Evolutionary conservation across 2,329 filamentous ascomycete genomes (phyloP).

Genomic region (Monosporascus sp.): DNA sequence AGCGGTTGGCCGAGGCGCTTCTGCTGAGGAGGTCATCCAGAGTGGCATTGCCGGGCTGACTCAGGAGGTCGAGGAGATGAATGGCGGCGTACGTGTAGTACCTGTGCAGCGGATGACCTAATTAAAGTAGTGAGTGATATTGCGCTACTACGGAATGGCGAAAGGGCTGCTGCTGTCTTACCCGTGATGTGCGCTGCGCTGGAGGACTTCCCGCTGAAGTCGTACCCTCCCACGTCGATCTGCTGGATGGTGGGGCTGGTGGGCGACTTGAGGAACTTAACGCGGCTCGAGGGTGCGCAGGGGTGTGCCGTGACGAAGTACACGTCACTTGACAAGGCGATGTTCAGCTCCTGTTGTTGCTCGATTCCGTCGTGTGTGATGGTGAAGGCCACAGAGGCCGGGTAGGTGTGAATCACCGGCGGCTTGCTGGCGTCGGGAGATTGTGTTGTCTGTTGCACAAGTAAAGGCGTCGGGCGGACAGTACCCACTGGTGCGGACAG

Average conservation of each 20-base stretch:
- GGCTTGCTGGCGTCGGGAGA: slow-evolving; percentile 29
- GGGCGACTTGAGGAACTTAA: slow-evolving; percentile 54
- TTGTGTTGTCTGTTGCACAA: slow-evolving; percentile 34
- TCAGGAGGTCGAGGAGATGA: slow-evolving; percentile 52
- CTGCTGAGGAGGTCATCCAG: slow-evolving; percentile 43
- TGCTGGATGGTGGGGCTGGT: slow-evolving; percentile 56
- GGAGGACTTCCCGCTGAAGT: slow-evolving; percentile 37
- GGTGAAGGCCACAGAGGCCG: slow-evolving; percentile 36
- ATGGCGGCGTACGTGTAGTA: slow-evolving; percentile 56
- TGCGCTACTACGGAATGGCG: not conserved
- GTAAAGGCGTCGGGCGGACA: slow-evolving; percentile 39
- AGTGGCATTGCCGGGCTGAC: slow-evolving; percentile 35
- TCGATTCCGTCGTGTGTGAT: slow-evolving; percentile 36
- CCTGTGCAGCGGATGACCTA: slow-evolving; percentile 60
- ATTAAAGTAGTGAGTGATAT: slow-evolving; percentile 3
- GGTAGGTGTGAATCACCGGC: slow-evolving; percentile 31
- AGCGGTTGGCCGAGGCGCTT: slow-evolving; percentile 26
- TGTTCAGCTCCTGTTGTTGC: slow-evolving; percentile 34
- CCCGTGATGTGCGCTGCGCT: slow-evolving; percentile 44
- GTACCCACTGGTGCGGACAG: slow-evolving; percentile 41
- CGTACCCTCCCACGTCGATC: slow-evolving; percentile 45
- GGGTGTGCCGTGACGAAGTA: slow-evolving; percentile 63
- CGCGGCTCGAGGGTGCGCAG: slow-evolving; percentile 52
- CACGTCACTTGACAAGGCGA: slow-evolving; percentile 51
- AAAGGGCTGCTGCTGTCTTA: slow-evolving; percentile 21